Evolutionary conservation across 352 stramenopile genomes (phyloP).

Genomic region (Pythium volutum): DNA sequence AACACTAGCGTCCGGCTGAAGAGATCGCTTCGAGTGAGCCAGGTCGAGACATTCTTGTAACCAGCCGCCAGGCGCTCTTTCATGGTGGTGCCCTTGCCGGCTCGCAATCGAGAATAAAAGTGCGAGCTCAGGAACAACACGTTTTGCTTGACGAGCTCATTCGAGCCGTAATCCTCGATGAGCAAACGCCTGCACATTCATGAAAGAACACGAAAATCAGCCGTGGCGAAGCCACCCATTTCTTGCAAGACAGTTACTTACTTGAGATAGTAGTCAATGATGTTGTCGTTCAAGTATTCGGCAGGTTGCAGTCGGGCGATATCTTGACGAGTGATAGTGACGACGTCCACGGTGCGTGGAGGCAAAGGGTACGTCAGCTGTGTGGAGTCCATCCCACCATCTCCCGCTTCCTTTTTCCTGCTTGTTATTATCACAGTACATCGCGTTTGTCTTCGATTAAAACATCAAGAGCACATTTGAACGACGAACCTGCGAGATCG

Average conservation of each 20-base stretch:
- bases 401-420: conserved; percentile 10
- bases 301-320: conserved; percentile 51
- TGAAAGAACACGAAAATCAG: neutral
- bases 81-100: conserved; percentile 34
- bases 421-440: neutral
- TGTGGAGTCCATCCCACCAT: conserved; percentile 14
- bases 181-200: conserved; percentile 43
- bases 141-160: conserved; percentile 53
- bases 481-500: conserved; percentile 8
- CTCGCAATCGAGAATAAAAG: conserved; percentile 66
- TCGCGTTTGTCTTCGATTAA: neutral
- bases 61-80: conserved; percentile 46
- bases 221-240: neutral
- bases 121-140: conserved; percentile 78
- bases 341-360: conserved; percentile 65
- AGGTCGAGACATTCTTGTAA: conserved; percentile 79
- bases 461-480: neutral
- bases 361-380: conserved; percentile 68
- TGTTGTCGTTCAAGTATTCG: conserved; percentile 91
- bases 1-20: conserved; percentile 79
- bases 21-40: conserved; percentile 58
- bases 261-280: conserved; percentile 93
- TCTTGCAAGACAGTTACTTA: conserved; percentile 27
- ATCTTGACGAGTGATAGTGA: conserved; percentile 70
- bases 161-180: conserved; percentile 40